A percentile compares a stretch with the other conserved stretches of the same genome.
Conservation (phyloP, 2,329 filamentous ascomycete genomes). For the Penicillium sp. region DNA sequence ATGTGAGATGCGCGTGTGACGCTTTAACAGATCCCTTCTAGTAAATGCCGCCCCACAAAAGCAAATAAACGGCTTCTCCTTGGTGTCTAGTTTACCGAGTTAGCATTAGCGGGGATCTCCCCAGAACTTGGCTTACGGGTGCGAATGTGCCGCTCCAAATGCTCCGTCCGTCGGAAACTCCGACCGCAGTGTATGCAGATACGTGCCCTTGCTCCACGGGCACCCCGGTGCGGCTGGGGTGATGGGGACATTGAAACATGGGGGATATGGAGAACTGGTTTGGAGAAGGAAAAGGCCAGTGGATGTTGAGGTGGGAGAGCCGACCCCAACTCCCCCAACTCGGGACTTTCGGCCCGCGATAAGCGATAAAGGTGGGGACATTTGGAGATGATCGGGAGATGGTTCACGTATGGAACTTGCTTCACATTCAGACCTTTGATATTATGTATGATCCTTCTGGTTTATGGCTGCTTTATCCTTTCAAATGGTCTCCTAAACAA, state of each 20-base stretch:
- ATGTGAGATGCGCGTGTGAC: slow-evolving; percentile 33
- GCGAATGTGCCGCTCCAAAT: slow-evolving; percentile 36
- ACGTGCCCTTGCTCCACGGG: slow-evolving; percentile 29
- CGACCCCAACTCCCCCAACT: slow-evolving; percentile 21
- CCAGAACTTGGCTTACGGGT: slow-evolving; percentile 26
- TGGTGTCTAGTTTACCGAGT: slow-evolving; percentile 25
- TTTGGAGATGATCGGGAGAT: background rate
- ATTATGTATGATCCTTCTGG: background rate
- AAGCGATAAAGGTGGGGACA: slow-evolving; percentile 7
- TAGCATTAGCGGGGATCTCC: slow-evolving; percentile 1
- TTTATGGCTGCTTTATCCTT: background rate
- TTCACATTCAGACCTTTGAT: background rate
- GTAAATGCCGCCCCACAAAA: slow-evolving; percentile 37
- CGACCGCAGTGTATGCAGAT: slow-evolving; percentile 35
- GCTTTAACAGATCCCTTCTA: slow-evolving; percentile 34
- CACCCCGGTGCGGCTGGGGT: slow-evolving; percentile 20
- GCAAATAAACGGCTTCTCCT: slow-evolving; percentile 36
- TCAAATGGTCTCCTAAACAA: background rate
- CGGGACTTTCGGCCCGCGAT: slow-evolving; percentile 6
- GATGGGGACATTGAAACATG: slow-evolving; percentile 33
- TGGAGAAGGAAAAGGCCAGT: slow-evolving; percentile 19
- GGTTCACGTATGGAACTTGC: background rate
- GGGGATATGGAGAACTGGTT: slow-evolving; percentile 21
- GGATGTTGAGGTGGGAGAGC: slow-evolving; percentile 11
- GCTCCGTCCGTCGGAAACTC: slow-evolving; percentile 33